Conservation (phyloP, 1,139 yeast genomes). For the Geotrichum restrictum region DNA sequence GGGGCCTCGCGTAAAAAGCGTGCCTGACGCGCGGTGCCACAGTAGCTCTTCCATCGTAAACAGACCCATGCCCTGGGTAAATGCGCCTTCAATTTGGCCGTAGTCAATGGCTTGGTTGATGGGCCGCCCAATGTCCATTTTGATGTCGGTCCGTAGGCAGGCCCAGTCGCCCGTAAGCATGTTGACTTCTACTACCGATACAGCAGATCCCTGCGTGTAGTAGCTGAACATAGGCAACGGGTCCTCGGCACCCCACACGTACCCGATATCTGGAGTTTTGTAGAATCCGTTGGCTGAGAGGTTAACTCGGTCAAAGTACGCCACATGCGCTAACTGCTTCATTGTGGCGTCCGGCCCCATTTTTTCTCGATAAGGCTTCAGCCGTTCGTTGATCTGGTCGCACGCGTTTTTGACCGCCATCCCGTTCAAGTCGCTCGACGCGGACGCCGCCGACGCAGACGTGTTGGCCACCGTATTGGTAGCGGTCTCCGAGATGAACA, state of each 20-base stretch:
- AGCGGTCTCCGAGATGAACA: slow-evolving; percentile 45
- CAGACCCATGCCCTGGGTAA: slow-evolving; percentile 47
- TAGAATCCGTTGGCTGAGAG: slow-evolving; percentile 48
- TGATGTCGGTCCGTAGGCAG: slow-evolving; percentile 41
- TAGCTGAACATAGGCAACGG: slow-evolving; percentile 45
- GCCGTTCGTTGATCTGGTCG: slow-evolving; percentile 42
- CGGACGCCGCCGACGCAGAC: slow-evolving; percentile 48
- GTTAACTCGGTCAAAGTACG: slow-evolving; percentile 45
- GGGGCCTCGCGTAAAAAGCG: slow-evolving; percentile 46
- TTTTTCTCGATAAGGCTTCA: slow-evolving; percentile 40
- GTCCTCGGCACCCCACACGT: slow-evolving; percentile 37
- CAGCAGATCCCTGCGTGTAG: slow-evolving; percentile 46
- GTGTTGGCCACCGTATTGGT: slow-evolving; percentile 47
- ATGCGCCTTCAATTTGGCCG: slow-evolving; percentile 50
- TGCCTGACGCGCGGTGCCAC: slow-evolving; percentile 43
- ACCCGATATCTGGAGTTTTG: slow-evolving; percentile 49
- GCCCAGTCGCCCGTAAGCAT: slow-evolving; percentile 48
- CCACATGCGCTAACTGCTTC: slow-evolving; percentile 41
- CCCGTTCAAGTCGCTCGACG: slow-evolving; percentile 47
- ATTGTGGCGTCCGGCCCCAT: slow-evolving; percentile 41
- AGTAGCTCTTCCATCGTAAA: slow-evolving; percentile 47
- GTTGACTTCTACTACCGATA: slow-evolving; percentile 44
- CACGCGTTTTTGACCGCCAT: slow-evolving; percentile 47
- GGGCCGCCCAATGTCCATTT: slow-evolving; percentile 49
- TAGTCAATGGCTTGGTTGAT: slow-evolving; percentile 47